Conservation (phyloP, 805 yeast genomes). For the Candida taoyuanica region DNA sequence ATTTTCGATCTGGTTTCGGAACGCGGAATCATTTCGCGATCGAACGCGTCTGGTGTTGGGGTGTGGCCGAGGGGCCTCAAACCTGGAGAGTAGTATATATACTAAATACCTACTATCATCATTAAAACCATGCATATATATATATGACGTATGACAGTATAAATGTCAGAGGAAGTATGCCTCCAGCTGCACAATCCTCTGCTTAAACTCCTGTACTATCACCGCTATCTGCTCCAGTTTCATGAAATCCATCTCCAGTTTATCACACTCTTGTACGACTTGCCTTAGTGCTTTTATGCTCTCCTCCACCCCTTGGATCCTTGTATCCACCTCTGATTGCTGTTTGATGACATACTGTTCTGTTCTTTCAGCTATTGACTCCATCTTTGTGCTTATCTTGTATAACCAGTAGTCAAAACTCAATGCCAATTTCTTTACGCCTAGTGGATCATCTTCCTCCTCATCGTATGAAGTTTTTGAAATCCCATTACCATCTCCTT, state of each 20-base stretch:
- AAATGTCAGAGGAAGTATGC: conserved; percentile 3
- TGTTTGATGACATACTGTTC: conserved; percentile 24
- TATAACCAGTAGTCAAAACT: conserved; percentile 61
- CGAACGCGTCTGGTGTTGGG: conserved; percentile 8
- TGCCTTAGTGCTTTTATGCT: conserved; percentile 38
- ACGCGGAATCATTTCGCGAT: neutral
- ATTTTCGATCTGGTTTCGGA: conserved; percentile 2
- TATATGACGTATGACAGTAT: neutral
- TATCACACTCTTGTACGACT: conserved; percentile 41
- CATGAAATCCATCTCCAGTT: conserved; percentile 45
- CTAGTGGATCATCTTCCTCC: conserved; percentile 54
- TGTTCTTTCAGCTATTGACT: conserved; percentile 42
- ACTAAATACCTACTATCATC: too few species aligned
- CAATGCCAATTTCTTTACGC: conserved; percentile 53
- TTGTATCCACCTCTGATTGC: conserved; percentile 19
- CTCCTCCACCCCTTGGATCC: conserved; percentile 31
- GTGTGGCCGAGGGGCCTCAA: too few species aligned
- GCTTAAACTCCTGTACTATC: conserved; percentile 39
- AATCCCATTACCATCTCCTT: neutral
- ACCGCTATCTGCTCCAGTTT: conserved; percentile 44
- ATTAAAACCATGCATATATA: too few species aligned
- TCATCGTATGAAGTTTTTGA: conserved; percentile 13
- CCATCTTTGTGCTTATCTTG: conserved; percentile 54
- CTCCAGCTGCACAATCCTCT: conserved; percentile 35
- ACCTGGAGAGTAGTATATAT: too few species aligned